A percentile compares a stretch with the other conserved stretches of the same genome.
Conservation (phyloP, 176 grass and related monocot genomes). For the Carex pumila region DNA sequence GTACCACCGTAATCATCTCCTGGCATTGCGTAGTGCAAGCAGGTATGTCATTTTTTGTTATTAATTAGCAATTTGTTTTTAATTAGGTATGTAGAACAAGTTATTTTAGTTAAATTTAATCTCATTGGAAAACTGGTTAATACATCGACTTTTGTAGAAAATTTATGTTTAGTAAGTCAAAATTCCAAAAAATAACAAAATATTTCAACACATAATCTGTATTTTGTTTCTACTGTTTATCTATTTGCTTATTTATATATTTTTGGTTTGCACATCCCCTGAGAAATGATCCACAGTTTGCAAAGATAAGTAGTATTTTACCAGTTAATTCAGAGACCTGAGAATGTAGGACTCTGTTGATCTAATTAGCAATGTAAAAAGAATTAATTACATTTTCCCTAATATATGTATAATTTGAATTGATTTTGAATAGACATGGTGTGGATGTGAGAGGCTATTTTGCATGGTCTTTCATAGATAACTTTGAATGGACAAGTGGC, state of each 20-base stretch:
- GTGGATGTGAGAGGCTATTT: conserved; percentile 50
- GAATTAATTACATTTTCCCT: background rate
- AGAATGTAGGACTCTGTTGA: background rate
- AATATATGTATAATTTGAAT: background rate
- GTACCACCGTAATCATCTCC: background rate
- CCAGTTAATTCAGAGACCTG: no score
- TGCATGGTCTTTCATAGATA: conserved; percentile 58
- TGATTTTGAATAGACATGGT: conserved; percentile 21
- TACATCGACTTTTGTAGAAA: background rate
- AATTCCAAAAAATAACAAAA: background rate
- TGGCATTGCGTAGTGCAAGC: background rate
- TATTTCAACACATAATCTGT: background rate
- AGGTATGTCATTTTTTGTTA: background rate
- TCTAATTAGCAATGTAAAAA: background rate
- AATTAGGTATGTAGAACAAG: background rate
- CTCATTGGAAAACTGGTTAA: background rate
- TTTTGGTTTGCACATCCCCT: background rate
- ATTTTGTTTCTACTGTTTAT: background rate
- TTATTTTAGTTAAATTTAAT: background rate
- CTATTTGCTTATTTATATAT: background rate
- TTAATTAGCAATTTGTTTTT: background rate
- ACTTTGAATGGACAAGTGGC: conserved; percentile 55
- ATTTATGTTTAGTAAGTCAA: background rate
- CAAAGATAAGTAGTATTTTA: no score
- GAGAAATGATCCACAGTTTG: no score